These are phyloP conservation scores for Geotrichum macrosporum DNA, from an alignment of 1,139 yeast genomes.

Conservation along the genomic window DNA sequence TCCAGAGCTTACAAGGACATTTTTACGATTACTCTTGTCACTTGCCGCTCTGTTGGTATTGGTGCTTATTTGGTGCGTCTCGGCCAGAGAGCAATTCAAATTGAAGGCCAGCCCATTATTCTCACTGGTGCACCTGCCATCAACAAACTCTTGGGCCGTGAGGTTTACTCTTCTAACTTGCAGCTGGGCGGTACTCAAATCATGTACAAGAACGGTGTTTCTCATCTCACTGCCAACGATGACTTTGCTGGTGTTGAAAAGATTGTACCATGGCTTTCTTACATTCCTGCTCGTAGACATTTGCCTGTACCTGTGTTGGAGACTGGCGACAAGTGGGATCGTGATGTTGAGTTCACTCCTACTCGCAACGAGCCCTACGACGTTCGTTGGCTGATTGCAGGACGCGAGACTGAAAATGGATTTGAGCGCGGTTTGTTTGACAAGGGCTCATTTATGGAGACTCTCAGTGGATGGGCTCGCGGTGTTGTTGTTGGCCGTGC, in stretches of 20 bases:
- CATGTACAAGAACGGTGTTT: slow-evolving; percentile 97
- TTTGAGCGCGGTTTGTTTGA: slow-evolving; percentile 89
- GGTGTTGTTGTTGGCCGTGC: slow-evolving; percentile 99
- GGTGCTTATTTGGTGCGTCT: slow-evolving; percentile 98
- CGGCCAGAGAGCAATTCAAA: slow-evolving; percentile 98
- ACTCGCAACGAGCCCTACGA: slow-evolving; percentile 71
- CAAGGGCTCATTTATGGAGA: slow-evolving; percentile 88
- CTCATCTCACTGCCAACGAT: slow-evolving; percentile 92
- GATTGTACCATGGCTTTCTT: slow-evolving; percentile 93
- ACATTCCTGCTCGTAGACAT: slow-evolving; percentile 85
- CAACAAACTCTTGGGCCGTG: slow-evolving; percentile 92
- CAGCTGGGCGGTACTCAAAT: slow-evolving; percentile 99
- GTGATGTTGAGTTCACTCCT: slow-evolving; percentile 82
- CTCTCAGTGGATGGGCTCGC: slow-evolving; percentile 98
- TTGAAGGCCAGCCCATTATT: slow-evolving; percentile 97
- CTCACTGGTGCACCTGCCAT: slow-evolving; percentile 99
- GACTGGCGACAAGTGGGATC: slow-evolving; percentile 80
- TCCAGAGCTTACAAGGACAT: slow-evolving; percentile 96
- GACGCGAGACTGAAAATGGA: slow-evolving; percentile 64
- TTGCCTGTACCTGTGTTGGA: slow-evolving; percentile 89
- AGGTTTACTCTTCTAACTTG: slow-evolving; percentile 91
- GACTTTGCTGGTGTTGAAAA: slow-evolving; percentile 95
- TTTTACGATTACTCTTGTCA: slow-evolving; percentile 90
- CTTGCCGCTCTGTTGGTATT: slow-evolving; percentile 99
- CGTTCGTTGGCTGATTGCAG: slow-evolving; percentile 92